phyloP scores from a whole-genome alignment of 352 stramenopile genomes.

The Pythium coloratum region DNA sequence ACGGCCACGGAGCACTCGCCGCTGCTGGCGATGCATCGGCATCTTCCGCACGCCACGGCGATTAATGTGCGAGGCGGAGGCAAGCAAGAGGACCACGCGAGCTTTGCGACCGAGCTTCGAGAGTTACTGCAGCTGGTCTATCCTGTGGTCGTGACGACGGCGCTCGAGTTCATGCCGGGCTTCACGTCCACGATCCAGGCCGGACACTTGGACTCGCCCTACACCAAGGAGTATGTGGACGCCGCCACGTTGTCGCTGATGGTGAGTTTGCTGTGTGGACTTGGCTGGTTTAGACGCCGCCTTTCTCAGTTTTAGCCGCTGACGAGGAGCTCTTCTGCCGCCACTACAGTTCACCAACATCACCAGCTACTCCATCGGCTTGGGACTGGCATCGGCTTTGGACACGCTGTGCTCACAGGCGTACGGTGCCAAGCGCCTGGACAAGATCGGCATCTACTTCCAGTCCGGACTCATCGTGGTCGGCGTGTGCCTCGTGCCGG shows the following conservation, averaged over 20 bases:
- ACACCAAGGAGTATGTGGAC: constrained; percentile 65
- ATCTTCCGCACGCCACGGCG: neutral
- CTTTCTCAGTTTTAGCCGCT: neutral
- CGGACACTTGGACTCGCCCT: constrained; percentile 53
- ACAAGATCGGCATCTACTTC: constrained; percentile 77
- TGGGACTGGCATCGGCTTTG: constrained; percentile 63
- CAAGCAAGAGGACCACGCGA: constrained; percentile 16
- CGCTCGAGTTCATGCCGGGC: constrained; percentile 49
- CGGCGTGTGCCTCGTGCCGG: constrained; percentile 37
- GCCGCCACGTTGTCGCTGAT: constrained; percentile 68
- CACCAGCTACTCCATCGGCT: constrained; percentile 55
- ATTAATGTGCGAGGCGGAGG: neutral
- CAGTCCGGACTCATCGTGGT: constrained; percentile 61
- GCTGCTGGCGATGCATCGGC: constrained; percentile 13
- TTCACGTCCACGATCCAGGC: constrained; percentile 68
- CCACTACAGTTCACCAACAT: constrained; percentile 56
- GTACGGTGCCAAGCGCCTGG: constrained; percentile 49
- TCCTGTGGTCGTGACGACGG: constrained; percentile 47
- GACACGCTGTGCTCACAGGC: constrained; percentile 78
- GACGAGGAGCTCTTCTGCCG: neutral
- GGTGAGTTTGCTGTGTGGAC: constrained; percentile 32
- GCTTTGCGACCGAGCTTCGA: constrained; percentile 33
- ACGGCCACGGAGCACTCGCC: constrained; percentile 13
- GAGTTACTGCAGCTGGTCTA: constrained; percentile 49
- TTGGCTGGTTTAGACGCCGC: neutral